A percentile compares a stretch with the other conserved stretches of the same genome.
These are phyloP conservation scores for Torulaspora pretoriensis DNA, from an alignment of 1,139 yeast species.

Conservation along the genomic window DNA sequence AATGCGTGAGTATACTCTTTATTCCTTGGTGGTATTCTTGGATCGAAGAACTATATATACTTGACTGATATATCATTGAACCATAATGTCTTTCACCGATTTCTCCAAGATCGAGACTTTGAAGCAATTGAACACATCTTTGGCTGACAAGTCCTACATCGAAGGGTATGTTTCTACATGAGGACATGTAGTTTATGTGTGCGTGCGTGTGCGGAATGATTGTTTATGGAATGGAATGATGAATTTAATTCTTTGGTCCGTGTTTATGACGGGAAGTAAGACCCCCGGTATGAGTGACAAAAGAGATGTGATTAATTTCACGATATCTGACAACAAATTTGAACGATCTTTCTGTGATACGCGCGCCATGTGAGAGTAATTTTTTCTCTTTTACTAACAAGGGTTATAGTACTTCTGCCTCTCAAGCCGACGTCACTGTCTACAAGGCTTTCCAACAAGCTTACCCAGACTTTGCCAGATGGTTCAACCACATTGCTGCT, in stretches of 20 bases:
- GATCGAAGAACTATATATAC: slow-evolving; percentile 1
- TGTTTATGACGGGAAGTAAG: slow-evolving; percentile 93
- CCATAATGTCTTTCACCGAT: slow-evolving; percentile 66
- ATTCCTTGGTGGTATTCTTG: not conserved
- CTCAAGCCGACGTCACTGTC: slow-evolving; percentile 94
- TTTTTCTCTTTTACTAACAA: slow-evolving; percentile 2
- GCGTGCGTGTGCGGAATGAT: not conserved
- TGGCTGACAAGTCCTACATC: slow-evolving; percentile 88
- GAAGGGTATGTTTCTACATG: slow-evolving; percentile 68
- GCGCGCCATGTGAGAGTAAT: not conserved
- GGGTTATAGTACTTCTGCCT: slow-evolving; percentile 60
- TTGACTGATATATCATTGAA: slow-evolving; percentile 2
- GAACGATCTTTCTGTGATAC: not conserved
- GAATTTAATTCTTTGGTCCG: slow-evolving; percentile 79
- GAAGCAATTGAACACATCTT: slow-evolving; percentile 78
- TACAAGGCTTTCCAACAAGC: slow-evolving; percentile 92
- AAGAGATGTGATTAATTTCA: slow-evolving; percentile 25
- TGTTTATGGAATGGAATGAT: slow-evolving; percentile 44
- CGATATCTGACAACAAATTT: slow-evolving; percentile 16
- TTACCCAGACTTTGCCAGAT: slow-evolving; percentile 94
- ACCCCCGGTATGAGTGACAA: slow-evolving; percentile 82
- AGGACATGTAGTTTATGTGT: not conserved
- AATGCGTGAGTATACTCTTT: not conserved
- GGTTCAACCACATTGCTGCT: slow-evolving; percentile 97
- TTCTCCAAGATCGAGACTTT: slow-evolving; percentile 79